Evolutionary conservation across 345 rosid genomes (phyloP), one percentile per base, ranked within the genome.

Genomic region (Populus davidiana): DNA sequence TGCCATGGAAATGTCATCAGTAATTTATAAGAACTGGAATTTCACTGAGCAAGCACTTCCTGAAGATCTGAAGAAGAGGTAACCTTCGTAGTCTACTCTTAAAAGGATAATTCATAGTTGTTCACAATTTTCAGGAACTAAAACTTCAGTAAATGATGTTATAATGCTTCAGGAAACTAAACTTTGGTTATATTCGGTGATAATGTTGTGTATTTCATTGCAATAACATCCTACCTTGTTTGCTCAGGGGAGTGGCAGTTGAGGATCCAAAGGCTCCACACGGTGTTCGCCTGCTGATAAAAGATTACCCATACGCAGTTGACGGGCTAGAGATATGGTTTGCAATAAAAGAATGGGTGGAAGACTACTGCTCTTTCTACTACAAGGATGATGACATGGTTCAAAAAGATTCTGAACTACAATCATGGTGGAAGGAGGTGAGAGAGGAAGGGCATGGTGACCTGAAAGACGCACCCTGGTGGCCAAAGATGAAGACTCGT

Each of bases 271-370:
- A 70, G 41, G 70, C 85, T 14, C 74, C 49, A 9, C 81, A 77
- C 38, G 87, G 87, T 18, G 47, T 85, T 67, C 79, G 76, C 54
- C 69, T 81, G 8, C 13, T 79, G 76, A 83, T 81, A 3, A 68
- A 81, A 29, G 88, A 79, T 70, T 86, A 79, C 70, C 86, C 86
- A 8, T 86, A 70, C 11, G 86, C 88, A 10, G 88, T 81, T 25
- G 88, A 86, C 44, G 88, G 88, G 52, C 85, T 86, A 10, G 81
- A 85, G 74, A 81, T 86, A 62, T 83, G 88, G 85, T 79, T 70
- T 5, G 84, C 83, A 27, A 86, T 86, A 75, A 71, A 75, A 77
- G 75, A 67, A 9, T 83, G 88, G 88, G 88, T 86, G 2, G 64
- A 63, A 21, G 79, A 83, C n/a, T 86, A 83, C 17, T 83, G 85